Evolutionary conservation across 2,329 filamentous ascomycete genomes (phyloP), one percentile per base, ranked within the genome.

Genomic region (Blastomyces silverae): DNA sequence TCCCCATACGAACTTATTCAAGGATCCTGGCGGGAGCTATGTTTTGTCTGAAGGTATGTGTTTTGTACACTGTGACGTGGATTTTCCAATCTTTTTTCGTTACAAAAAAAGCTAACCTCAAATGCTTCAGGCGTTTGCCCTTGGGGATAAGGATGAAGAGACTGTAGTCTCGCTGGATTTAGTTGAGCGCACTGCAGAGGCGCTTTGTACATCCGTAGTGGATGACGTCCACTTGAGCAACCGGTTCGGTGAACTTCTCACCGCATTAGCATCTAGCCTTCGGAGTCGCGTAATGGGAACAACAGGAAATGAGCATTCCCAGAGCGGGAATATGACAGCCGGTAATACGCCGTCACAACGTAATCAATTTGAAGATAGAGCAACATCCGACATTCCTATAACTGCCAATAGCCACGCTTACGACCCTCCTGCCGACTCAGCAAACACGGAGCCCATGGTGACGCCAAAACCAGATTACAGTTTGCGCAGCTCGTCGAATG

Each of bases 211-310:
- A 37, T 82, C 80, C 71, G 82, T 84, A 39, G 83, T 85, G 17
- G 83, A 85, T 68, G 83, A 85, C 69, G 82, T 85, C 10, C 83
- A 85, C 71, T 79, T 85, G 3, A 81, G 80, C 39, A 91, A 89
- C 66, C 85, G 90, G 8, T 94, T 94, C 56, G 68, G 68, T 7
- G 68, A 69, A 50, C 62, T 69, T 2, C 66, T 69, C 37, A 64
- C 66, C 17, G 68, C 68, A 17, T 64, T 69, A 46, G 66, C 62
- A 22, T 48, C 66, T 11, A 69, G 66, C 55, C 65, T 69, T 55
- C 66, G 66, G 20, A 68, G 48, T 44, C 64, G 67, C 10, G 66
- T 69, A 37, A 61, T 66, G 52, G 58, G 65, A 39, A 61, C 65
- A 13, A 46, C 37, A 20, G 61, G 61, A n/a, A 57, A 58, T 25